phyloP scores from a whole-genome alignment of 2,329 filamentous ascomycete species.

The Cyphellophora europaea region DNA sequence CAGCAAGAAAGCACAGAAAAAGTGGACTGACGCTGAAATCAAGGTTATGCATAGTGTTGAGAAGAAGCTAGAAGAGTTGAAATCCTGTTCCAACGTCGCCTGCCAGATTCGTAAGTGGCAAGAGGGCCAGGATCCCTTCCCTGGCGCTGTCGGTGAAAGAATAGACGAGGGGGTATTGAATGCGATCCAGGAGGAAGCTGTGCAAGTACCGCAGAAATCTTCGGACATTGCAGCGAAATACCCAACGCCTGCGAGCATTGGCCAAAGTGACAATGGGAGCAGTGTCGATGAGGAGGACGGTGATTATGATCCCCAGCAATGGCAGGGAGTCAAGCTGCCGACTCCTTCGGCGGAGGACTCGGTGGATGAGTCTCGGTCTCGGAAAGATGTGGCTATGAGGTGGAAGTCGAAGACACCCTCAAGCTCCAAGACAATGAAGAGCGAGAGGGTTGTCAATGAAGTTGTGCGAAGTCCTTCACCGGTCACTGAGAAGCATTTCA shows the following conservation, averaged over 20 bases:
- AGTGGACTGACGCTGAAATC: constrained; percentile 29
- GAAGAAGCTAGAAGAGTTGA: constrained; percentile 42
- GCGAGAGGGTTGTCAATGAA: too few species aligned
- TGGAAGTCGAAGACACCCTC: too few species aligned
- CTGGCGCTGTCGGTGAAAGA: constrained; percentile 13
- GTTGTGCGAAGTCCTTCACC: too few species aligned
- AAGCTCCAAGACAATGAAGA: too few species aligned
- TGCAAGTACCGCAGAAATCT: too few species aligned
- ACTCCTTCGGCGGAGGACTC: not conserved
- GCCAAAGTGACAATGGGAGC: too few species aligned
- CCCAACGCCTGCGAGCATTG: not conserved
- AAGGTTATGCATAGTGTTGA: constrained; percentile 40
- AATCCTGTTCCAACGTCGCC: constrained; percentile 40
- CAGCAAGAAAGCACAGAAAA: constrained; percentile 12
- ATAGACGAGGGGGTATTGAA: constrained; percentile 5
- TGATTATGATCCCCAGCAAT: not conserved
- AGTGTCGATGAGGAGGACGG: not conserved
- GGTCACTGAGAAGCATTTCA: not conserved
- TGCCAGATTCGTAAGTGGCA: constrained; percentile 29
- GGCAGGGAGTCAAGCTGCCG: not conserved
- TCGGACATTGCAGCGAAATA: too few species aligned
- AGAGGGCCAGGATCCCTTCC: constrained; percentile 8
- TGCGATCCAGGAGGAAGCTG: not conserved
- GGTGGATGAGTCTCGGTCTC: too few species aligned
- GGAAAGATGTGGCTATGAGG: too few species aligned